phyloP scores from a whole-genome alignment of 768 basidiomycete genomes.

The Leccinum uliginosum region DNA sequence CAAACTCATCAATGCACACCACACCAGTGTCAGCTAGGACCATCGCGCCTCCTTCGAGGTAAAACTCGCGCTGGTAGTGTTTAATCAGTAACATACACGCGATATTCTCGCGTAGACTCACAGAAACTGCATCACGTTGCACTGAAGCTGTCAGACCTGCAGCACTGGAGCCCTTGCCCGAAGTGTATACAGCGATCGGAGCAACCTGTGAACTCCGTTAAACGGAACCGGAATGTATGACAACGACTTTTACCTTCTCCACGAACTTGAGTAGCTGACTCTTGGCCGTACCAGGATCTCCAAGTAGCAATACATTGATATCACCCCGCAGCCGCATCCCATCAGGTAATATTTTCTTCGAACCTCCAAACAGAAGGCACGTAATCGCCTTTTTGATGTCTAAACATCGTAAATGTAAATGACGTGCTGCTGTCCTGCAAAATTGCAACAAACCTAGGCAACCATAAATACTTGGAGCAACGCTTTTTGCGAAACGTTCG shows the following conservation, averaged over 20 bases:
- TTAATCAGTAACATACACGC: constrained; percentile 1
- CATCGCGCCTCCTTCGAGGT: constrained; percentile 99
- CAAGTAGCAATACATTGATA: constrained; percentile 93
- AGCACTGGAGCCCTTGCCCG: constrained; percentile 96
- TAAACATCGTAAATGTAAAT: constrained; percentile 31
- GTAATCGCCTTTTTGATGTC: constrained; percentile 98
- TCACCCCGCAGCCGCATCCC: constrained; percentile 96
- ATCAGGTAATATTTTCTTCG: constrained; percentile 94
- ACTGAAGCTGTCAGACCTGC: constrained; percentile 98
- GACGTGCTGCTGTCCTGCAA: not conserved
- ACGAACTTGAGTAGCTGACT: constrained; percentile 98
- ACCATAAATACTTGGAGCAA: constrained; percentile 96
- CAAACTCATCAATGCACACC: constrained; percentile 99
- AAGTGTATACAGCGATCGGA: constrained; percentile 97
- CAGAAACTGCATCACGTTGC: constrained; percentile 88
- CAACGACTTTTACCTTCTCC: constrained; percentile 61
- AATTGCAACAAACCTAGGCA: constrained; percentile 62
- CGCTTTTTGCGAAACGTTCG: constrained; percentile 89
- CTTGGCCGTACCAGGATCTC: constrained; percentile 98
- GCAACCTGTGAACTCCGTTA: constrained; percentile 59
- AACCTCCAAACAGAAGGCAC: constrained; percentile 95
- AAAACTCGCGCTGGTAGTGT: constrained; percentile 81
- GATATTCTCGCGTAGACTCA: constrained; percentile 35
- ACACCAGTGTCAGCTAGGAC: constrained; percentile 97
- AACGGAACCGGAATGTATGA: not conserved